Evolutionary conservation across 129 eudicot genomes (phyloP), one percentile per base, ranked within the genome.

Genomic region (Apium graveolens): DNA sequence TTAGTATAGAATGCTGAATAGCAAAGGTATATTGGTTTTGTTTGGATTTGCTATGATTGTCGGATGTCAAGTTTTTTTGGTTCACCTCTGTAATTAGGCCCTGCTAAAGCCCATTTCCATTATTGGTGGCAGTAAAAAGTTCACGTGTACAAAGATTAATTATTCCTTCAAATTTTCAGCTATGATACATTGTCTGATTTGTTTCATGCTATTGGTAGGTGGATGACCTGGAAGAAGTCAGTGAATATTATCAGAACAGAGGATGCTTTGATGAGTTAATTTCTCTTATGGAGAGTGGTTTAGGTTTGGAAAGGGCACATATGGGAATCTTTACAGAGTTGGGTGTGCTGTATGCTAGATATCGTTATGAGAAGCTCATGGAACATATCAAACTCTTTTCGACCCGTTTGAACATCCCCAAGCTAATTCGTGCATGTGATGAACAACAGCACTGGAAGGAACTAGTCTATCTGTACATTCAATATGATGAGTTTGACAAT

Each of bases 381-480:
- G 93, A 89, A 84, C 93, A 89, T 81, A 86, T 89, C 53, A 89
- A 89, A 71, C 81, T 89, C 76, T 89, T 89, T 38, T 86, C 93
- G 5, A 86, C 93, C 12, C 90, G 90, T 68, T 87, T 89, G 43
- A 89, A 89, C 71, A 89, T 89, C 66, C 93, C 93, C 44, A 89
- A 89, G 86, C 87, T 89, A 11, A 86, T 89, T 44, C 82, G 93
- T 44, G 93, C 93, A 45, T 89, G 93, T 78, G 93, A 89, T 74
- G 93, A 89, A 48, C 93, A 89, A 80, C 93, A 89, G 71, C 93
- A 89, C 85, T 89, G 93, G 93, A 84, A 82, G 63, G 93, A 89
- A 74, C 83, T 89, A 0, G 85, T 90, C 4, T 89, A 82, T 69
- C 76, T 89, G 70, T 89, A 89, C 65, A 80, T 86, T 80, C 93